Base-by-base conservation (phyloP, 345 rosid species). In the Adansonia digitata region DNA sequence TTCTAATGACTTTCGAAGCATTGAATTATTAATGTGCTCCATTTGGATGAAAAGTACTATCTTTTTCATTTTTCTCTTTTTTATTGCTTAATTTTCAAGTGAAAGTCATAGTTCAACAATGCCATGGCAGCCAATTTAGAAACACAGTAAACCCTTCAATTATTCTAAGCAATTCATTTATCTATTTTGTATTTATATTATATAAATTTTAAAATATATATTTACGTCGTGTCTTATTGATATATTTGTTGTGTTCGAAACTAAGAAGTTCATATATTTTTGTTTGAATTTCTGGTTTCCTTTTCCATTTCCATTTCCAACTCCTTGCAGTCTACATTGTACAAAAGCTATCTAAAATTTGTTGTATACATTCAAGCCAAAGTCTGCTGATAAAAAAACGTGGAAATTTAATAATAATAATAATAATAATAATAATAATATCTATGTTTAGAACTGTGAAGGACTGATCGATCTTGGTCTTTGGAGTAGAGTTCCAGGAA, bases 111-210 rank as follows among this genome's bases (percentile, higher is more conserved):
- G 55, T 45, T 45, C 39, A 67, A 67, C 7, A 45, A 7, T 15
- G 53, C 37, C 26, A 45, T 15, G 45, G 71, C 55, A 45, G 71
- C 71, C 71, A 45, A 12, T 45, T 67, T 67, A 45, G 71, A 67
- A 45, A 45, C 71, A 42, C 34, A 65, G 51, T 65, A n/a, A 22
- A 22, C 51, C 13, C 12, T 12, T 14, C n/a, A n/a, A n/a, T n/a
- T n/a, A n/a, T n/a, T n/a, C n/a, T n/a, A n/a, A n/a, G n/a, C n/a
- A n/a, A n/a, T n/a, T n/a, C n/a, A n/a, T n/a, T n/a, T n/a, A n/a
- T n/a, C n/a, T n/a, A n/a, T n/a, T n/a, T n/a, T n/a, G n/a, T n/a
- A 42, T 10, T 9, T 42, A 42, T 1, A 42, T 9, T 42, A 42
- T 7, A 42, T 10, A 10, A 42, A 7, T 42, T 42, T 42, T 42